Base-by-base conservation (phyloP, 2,329 filamentous ascomycete genomes). In the Ambrosiella cleistominuta region DNA sequence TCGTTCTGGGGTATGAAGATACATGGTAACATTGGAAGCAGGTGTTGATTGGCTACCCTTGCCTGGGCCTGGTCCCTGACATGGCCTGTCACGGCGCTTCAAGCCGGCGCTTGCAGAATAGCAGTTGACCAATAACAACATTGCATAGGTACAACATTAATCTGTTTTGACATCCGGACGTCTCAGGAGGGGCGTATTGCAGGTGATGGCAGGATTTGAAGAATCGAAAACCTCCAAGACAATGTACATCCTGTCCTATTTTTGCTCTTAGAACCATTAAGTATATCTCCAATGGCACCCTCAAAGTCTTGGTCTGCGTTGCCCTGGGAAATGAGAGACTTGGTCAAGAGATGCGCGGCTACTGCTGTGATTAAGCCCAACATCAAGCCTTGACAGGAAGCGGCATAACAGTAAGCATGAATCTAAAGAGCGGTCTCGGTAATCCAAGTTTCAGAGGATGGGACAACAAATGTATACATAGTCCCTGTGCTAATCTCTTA, bases 21-120 rank as follows among this genome's bases (percentile, higher is more conserved):
- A 39, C 40, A 15, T 36, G 12, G 38, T 27, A 38, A 47, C 13
- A 17, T n/a, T 15, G 2, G 27, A 40, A 13, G 13, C 6, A 17
- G n/a, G 7, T 3, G 13, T 13, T 60, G 58, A 60, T 60, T 60
- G 58, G 58, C 39, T 54, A 17, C 9, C 45, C 19, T 17, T 7
- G 27, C 27, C 47, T 19, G 54, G 12, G 27, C 58, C 49, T 54
- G 27, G 49, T 37, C 58, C 58, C 54, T 60, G 52, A 19, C 50
- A 59, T 42, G 38, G 56, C 19, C 53, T 40, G 44, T 42, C 35
- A 27, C 54, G 58, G 58, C 58, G 58, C 49, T 60, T 60, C 38
- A 52, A 54, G 36, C 11, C 42, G 40, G 58, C 58, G 58, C 58
- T 60, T 60, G 54, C 39, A 54, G 54, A 60, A 57, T 54, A 11